phyloP scores from a whole-genome alignment of 257 asterid genomes.

The Verbena officinalis region DNA sequence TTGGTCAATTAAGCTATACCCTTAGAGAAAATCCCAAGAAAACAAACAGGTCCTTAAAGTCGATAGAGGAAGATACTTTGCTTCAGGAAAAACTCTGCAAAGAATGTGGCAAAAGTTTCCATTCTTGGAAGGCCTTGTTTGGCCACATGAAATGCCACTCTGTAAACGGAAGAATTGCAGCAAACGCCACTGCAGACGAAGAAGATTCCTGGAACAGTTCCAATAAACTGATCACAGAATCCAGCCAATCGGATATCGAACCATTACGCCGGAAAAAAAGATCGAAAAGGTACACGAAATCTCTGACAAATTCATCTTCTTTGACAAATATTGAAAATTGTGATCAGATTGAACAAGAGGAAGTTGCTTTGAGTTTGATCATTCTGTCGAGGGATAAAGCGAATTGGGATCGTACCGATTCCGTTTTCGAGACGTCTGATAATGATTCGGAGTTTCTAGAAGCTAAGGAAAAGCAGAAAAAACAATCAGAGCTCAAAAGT shows the following conservation, averaged over 20 bases:
- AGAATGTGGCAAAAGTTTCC: conserved; percentile 81
- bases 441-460: conserved; percentile 41
- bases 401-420: conserved; percentile 31
- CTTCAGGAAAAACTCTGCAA: conserved; percentile 51
- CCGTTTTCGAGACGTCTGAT: conserved; percentile 45
- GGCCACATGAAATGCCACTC: conserved; percentile 94
- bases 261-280: conserved; percentile 48
- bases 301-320: conserved; percentile 42
- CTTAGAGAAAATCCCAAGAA: conserved; percentile 45
- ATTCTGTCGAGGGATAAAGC: conserved; percentile 67
- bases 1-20: conserved; percentile 22
- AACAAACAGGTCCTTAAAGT: conserved; percentile 33
- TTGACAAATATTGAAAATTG: conserved; percentile 35
- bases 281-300: conserved; percentile 64
- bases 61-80: conserved; percentile 37
- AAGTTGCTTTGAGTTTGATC: conserved; percentile 84
- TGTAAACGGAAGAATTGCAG: conserved; percentile 33
- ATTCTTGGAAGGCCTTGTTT: conserved; percentile 84
- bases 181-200: conserved; percentile 14
- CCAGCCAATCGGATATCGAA: conserved; percentile 55
- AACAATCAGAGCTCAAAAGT: conserved; percentile 21
- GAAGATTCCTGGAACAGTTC: conserved; percentile 50
- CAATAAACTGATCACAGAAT: conserved; percentile 36
- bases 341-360: conserved; percentile 71
- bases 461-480: conserved; percentile 27